A percentile compares a stretch with the other conserved stretches of the same genome.
Evolutionary conservation across 2,329 filamentous ascomycete genomes (phyloP).

Genomic region (Apiospora sp.): DNA sequence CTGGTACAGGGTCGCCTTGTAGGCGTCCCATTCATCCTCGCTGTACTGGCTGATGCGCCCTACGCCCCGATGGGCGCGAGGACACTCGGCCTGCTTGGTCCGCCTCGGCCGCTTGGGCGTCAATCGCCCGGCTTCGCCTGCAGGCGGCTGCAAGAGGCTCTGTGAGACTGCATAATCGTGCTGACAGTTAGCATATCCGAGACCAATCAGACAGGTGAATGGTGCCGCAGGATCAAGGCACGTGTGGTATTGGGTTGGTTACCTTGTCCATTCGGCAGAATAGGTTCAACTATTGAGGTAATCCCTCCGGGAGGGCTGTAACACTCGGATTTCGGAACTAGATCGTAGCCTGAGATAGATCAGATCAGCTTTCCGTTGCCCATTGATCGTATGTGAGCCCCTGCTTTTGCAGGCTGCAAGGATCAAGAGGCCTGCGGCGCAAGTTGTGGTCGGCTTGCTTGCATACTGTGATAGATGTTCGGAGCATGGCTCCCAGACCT

Average conservation of each 20-base stretch:
- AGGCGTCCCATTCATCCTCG: neutral
- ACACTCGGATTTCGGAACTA: neutral
- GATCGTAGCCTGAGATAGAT: neutral
- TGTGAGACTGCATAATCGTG: neutral
- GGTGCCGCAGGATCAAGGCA: neutral
- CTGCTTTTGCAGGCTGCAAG: neutral
- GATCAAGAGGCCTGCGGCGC: neutral
- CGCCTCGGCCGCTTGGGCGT: neutral
- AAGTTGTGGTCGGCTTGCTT: neutral
- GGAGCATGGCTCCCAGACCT: neutral
- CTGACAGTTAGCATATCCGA: neutral
- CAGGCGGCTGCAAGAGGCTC: constrained; percentile 3
- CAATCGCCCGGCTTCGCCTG: neutral
- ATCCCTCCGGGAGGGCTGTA: neutral
- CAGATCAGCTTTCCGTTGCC: neutral
- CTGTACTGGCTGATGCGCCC: constrained; percentile 17
- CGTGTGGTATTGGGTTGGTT: neutral
- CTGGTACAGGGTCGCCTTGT: constrained; percentile 9
- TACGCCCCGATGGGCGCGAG: neutral
- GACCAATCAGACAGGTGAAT: neutral
- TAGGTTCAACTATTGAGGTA: neutral
- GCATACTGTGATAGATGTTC: neutral
- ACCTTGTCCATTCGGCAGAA: neutral
- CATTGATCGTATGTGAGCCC: neutral
- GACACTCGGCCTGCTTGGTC: neutral